Conservation (phyloP, 139 green algal species). For the Ettlia oleoabundans region DNA sequence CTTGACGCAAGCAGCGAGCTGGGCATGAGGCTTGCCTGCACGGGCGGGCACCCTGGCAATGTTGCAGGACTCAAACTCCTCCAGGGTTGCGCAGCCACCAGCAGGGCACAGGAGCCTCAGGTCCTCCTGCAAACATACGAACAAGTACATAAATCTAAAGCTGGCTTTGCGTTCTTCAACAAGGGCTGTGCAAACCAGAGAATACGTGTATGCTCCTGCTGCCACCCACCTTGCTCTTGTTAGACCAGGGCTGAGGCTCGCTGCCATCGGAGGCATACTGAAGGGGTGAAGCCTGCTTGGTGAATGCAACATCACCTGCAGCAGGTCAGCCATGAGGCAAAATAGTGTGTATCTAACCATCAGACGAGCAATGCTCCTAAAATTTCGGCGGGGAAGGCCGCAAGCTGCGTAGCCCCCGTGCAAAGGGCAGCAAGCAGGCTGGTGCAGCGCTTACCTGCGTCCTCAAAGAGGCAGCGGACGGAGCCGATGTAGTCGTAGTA, state of each 20-base stretch:
- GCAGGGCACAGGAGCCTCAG: constrained; percentile 41
- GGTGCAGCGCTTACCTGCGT: not conserved
- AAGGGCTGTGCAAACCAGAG: no score
- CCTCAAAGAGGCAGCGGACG: constrained; percentile 60
- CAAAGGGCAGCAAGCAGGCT: not conserved
- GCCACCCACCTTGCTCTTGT: constrained; percentile 26
- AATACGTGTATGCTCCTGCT: no score
- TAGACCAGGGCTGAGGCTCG: constrained; percentile 25
- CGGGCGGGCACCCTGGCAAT: constrained; percentile 28
- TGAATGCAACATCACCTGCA: constrained; percentile 60
- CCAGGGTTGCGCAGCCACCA: constrained; percentile 35
- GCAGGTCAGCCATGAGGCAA: not conserved
- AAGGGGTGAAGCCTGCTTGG: constrained; percentile 39
- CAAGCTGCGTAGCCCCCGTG: not conserved
- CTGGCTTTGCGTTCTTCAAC: not conserved
- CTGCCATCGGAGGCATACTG: constrained; percentile 35
- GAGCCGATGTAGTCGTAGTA: constrained; percentile 57
- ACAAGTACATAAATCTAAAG: not conserved
- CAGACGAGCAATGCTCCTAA: no score
- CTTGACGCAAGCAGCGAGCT: no score
- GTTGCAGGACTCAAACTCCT: constrained; percentile 40
- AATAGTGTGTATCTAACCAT: not conserved
- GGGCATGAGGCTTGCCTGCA: not conserved
- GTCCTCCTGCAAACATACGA: constrained; percentile 13
- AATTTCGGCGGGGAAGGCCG: no score